phyloP scores from a whole-genome alignment of 768 basidiomycete species.

The Rhizopogon roseolus region DNA sequence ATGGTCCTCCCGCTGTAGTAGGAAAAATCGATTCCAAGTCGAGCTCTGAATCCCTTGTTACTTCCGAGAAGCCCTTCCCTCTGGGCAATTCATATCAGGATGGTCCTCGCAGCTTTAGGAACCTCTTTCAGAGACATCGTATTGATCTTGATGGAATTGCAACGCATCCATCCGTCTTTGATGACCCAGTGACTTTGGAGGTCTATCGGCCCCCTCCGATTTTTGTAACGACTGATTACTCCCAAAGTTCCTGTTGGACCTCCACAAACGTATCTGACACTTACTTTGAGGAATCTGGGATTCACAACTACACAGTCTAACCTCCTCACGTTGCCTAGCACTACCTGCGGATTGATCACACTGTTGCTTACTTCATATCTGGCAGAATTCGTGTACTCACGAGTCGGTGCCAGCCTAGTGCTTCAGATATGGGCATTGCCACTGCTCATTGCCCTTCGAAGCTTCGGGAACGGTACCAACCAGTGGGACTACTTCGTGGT shows the following conservation, averaged over 20 bases:
- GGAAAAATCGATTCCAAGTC: background rate
- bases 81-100: slow-evolving; percentile 32
- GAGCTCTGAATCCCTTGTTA: background rate
- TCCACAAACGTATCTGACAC: slow-evolving; percentile 59
- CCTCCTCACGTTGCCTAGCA: slow-evolving; percentile 57
- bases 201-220: slow-evolving; percentile 29
- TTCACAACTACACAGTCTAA: slow-evolving; percentile 62
- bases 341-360: slow-evolving; percentile 45
- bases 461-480: slow-evolving; percentile 41
- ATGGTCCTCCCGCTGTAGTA: background rate
- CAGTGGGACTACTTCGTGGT: slow-evolving; percentile 55
- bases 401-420: slow-evolving; percentile 47
- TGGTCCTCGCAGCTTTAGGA: slow-evolving; percentile 32
- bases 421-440: slow-evolving; percentile 61
- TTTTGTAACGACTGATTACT: background rate
- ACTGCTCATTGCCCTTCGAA: slow-evolving; percentile 52
- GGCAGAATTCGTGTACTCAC: slow-evolving; percentile 53
- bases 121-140: slow-evolving; percentile 18
- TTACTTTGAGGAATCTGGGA: slow-evolving; percentile 56
- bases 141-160: slow-evolving; percentile 47
- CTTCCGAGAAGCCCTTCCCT: slow-evolving; percentile 12
- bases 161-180: slow-evolving; percentile 60
- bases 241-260: slow-evolving; percentile 49
- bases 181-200: slow-evolving; percentile 47
- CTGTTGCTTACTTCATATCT: slow-evolving; percentile 44